Evolutionary conservation across 2,329 filamentous ascomycete genomes (phyloP), one percentile per base, ranked within the genome.

Genomic region (Diaporthe humulicola): DNA sequence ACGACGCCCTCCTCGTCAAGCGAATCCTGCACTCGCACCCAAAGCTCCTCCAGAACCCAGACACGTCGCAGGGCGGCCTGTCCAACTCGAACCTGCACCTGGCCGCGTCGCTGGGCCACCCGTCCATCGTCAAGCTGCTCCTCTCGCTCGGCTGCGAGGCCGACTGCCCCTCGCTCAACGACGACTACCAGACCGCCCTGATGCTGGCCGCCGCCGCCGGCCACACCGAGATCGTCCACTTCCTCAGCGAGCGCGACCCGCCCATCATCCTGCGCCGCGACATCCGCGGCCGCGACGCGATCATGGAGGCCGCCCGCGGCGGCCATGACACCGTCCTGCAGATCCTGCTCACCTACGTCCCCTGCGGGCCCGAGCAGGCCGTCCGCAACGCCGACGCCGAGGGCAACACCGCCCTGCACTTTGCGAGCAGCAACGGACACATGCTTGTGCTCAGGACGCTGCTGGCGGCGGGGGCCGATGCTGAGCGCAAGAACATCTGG

Each of bases 371-470:
- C 0, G 82, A 83, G 30, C 85, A 85, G 0, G 88, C 90, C 4
- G 88, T 94, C 9, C 86, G 87, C 60, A 86, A 88, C 40, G 86
- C 88, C 5, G 95, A 98, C 80, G 80, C 88, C 1, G 90, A 93
- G 74, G 95, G 95, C n/a, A 97, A 97, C 81, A 97, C 95, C 3
- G 94, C 95, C 0, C 86, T 98, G 57, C 95, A 98, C 84, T 95
- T 97, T 84, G 95, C 95, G 17, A 95, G 92, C 79, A 93, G 93
- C 60, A 94, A 94, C 79, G 95, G 95, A 1, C 93, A 96, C 78
- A 83, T 97, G 60, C 91, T 95, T 71, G 93, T 94, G 0, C 85
- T 97, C 72, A 88, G 95, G 57, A 93, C 95, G 48, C 86, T 98
- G 71, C 87, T 98, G 17, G 92, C 93, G 4, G 94, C 94, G 0